Evolutionary conservation across 176 grass and related monocot genomes (phyloP), one percentile per base, ranked within the genome.

Genomic region (Musa troglodytarum): DNA sequence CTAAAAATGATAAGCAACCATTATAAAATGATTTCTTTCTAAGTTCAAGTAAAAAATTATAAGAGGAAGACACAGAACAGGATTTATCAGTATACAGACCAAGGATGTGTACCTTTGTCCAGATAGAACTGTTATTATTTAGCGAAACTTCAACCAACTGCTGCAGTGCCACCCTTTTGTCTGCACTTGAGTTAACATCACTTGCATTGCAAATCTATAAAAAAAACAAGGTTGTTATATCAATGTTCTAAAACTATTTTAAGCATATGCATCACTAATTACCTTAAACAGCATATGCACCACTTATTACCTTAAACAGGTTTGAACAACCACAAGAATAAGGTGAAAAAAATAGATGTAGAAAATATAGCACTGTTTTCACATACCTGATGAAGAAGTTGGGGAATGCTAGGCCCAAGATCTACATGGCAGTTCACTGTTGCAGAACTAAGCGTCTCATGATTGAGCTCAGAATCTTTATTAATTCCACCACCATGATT

Each of bases 321-420:
- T 70, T 20, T 70, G 16, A 14, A 59, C 52, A 61, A 63, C 28
- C 49, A 52, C 8, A 58, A 26, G 8, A 20, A 3, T 21, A 71
- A 71, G 43, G 3, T n/a, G 72, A 2, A 8, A 67, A 54, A 21
- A 83, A 19, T 74, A 80, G 34, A 71, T 17, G 28, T 8, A 77
- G 19, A 67, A 10, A 68, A 69, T 73, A 29, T 22, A 81, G 25
- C 22, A 69, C 73, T 34, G 72, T 80, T 74, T 13, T 58, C 55
- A 76, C 29, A 4, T 88, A 99, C 95, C 91, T 77, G 82, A 86
- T 94, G 84, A 82, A 99, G 91, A 84, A 99, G 84, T 79, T 99
- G 95, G 6, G 86, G 86, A 81, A 99, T 84, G 81, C 95, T 99
- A 79, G 89, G 81, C 23, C 78, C 83, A 8, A 74, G 89, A 34